Base-by-base conservation (phyloP, 768 basidiomycete species). In the Amanita pallidorosea region DNA sequence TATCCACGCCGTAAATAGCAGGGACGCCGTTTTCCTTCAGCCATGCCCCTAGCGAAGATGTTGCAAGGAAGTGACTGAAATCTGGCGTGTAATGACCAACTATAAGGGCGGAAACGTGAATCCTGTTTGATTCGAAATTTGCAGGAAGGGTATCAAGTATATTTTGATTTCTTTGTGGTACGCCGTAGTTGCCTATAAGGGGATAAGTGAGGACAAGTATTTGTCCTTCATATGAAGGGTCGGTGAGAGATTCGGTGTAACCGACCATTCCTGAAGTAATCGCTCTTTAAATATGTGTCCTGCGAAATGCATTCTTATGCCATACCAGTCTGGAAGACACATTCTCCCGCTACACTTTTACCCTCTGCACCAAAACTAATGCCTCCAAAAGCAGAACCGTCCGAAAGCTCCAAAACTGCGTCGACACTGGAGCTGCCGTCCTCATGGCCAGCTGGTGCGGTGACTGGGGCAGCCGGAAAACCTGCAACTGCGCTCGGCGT, bases 271-370 rank as follows among this genome's bases (percentile, higher is more conserved):
- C 96, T 99, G 61, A n/a, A 51, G 9, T 42, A 17, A 48, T 55
- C 41, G 20, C 41, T 40, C 53, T 61, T 53, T 57, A 56, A 52
- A 47, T 43, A 44, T 41, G 53, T 34, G 50, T 7, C 18, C 20
- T 18, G 50, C 52, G 15, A 44, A 20, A 52, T 33, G n/a, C 41
- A 45, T 34, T 20, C 7, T 18, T 44, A n/a, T 22, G 38, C 60
- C 85, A 65, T 61, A 94, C 96, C 96, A 36, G 96, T 99, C 73
- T 97, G 95, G 71, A 99, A 99, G 62, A 99, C 96, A 67, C 96
- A 98, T 79, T 99, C 96, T 59, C 96, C 96, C 15, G 95, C 78
- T 29, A 95, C 76, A 62, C 89, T 93, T 69, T 91, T 94, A 42
- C 77, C 80, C 59, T 90, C 78, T 4, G 91, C 92, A 60, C 96